These are phyloP conservation scores for Kluyveromyces sp. DNA, from an alignment of 1,139 yeast genomes.

Conservation along the genomic window DNA sequence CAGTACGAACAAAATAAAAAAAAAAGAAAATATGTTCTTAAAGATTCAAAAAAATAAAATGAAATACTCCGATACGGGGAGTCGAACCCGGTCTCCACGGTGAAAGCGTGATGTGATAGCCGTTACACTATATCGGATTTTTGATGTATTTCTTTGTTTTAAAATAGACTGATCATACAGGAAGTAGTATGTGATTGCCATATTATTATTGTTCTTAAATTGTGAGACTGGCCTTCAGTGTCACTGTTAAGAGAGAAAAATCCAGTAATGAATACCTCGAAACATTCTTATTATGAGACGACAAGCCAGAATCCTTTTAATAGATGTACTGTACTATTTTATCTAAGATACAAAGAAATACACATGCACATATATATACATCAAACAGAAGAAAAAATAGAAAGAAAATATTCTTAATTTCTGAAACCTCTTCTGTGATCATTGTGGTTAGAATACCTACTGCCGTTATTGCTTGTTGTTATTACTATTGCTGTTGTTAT, in stretches of 20 bases:
- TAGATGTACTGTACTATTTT: too few species aligned
- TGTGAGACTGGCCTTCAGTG: too few species aligned
- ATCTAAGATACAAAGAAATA: background rate
- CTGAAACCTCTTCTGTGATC: background rate
- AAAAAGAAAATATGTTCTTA: background rate
- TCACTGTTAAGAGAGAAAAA: too few species aligned
- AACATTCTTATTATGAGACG: too few species aligned
- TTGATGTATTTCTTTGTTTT: background rate
- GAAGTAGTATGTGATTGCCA: background rate
- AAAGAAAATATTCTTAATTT: background rate
- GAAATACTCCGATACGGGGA: conserved; percentile 28
- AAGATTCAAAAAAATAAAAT: background rate
- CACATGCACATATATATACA: too few species aligned
- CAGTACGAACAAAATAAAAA: background rate
- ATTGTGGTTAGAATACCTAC: background rate
- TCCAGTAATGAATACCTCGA: too few species aligned
- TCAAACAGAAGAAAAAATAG: too few species aligned
- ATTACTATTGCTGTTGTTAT: background rate
- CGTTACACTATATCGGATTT: conserved; percentile 30
- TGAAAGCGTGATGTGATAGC: conserved; percentile 31
- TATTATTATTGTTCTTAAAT: too few species aligned
- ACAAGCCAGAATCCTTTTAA: too few species aligned
- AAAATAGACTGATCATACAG: background rate
- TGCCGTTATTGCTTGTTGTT: background rate
- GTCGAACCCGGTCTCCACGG: conserved; percentile 32